Percentiles rank a stretch among this genome's conserved stretches.
Evolutionary conservation across 2,329 filamentous ascomycete species (phyloP).

Genomic region (Colletotrichum sp.): DNA sequence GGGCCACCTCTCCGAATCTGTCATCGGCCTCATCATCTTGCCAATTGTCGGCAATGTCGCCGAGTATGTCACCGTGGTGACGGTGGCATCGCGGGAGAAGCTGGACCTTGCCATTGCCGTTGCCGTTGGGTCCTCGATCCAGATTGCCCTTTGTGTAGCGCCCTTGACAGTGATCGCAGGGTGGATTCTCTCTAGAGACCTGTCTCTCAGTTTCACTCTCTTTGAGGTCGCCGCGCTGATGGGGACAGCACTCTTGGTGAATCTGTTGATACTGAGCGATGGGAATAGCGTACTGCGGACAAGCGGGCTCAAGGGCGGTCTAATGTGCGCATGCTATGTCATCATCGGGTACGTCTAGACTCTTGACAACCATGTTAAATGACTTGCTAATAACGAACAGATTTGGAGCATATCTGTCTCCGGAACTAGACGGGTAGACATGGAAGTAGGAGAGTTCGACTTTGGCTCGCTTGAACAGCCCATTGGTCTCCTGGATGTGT

Average conservation of each 20-base stretch:
- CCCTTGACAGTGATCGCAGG: slow-evolving; percentile 65
- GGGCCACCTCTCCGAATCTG: slow-evolving; percentile 56
- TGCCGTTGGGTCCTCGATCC: slow-evolving; percentile 64
- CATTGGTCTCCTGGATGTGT: neutral
- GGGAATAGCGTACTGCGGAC: slow-evolving; percentile 69
- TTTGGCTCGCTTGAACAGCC: neutral
- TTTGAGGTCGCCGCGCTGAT: slow-evolving; percentile 80
- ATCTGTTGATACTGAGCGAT: slow-evolving; percentile 76
- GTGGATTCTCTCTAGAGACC: slow-evolving; percentile 60
- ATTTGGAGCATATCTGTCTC: slow-evolving; percentile 9
- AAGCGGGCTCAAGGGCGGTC: slow-evolving; percentile 55
- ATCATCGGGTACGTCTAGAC: slow-evolving; percentile 47
- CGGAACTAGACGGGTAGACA: neutral
- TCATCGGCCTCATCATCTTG: slow-evolving; percentile 66
- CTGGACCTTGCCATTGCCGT: slow-evolving; percentile 67
- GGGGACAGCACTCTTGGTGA: slow-evolving; percentile 73
- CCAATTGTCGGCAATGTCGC: slow-evolving; percentile 68
- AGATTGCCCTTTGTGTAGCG: slow-evolving; percentile 66
- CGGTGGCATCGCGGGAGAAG: slow-evolving; percentile 64
- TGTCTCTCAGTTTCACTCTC: slow-evolving; percentile 74
- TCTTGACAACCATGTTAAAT: neutral
- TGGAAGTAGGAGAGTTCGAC: neutral
- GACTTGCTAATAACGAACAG: neutral
- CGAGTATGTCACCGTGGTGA: slow-evolving; percentile 67
- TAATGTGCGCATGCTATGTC: slow-evolving; percentile 58